Conservation (phyloP, 495 filamentous ascomycete genomes). For the Hypoxylon perforatum region DNA sequence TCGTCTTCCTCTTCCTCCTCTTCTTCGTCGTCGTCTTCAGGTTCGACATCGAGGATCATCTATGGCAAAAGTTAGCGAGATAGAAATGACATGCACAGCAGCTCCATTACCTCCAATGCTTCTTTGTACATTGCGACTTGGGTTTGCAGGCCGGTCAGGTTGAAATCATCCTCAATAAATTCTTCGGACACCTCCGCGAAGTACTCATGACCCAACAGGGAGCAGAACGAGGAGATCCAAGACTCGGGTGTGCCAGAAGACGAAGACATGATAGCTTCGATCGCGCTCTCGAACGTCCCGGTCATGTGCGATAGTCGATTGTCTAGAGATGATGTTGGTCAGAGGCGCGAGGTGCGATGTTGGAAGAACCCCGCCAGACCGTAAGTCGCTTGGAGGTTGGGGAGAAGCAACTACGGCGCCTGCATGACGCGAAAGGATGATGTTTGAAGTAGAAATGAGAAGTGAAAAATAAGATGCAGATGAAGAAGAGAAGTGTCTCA, state of each 20-base stretch:
- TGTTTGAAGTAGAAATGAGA: not conserved
- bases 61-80: slow-evolving; percentile 54
- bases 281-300: not conserved
- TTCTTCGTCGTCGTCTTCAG: slow-evolving; percentile 90
- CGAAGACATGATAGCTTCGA: slow-evolving; percentile 63
- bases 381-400: slow-evolving; percentile 24
- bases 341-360: slow-evolving; percentile 16
- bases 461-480: not conserved
- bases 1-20: slow-evolving; percentile 82
- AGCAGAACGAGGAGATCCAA: slow-evolving; percentile 98
- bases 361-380: slow-evolving; percentile 25
- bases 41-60: slow-evolving; percentile 99
- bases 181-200: slow-evolving; percentile 99
- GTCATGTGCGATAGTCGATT: not conserved
- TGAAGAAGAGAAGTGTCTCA: not conserved
- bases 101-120: slow-evolving; percentile 67
- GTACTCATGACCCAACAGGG: slow-evolving; percentile 94
- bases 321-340: not conserved
- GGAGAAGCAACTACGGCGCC: slow-evolving; percentile 26
- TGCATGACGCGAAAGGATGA: slow-evolving; percentile 33
- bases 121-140: slow-evolving; percentile 99
- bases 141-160: slow-evolving; percentile 91
- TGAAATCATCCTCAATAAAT: slow-evolving; percentile 99
- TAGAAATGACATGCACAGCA: not conserved
- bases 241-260: slow-evolving; percentile 89